A percentile compares a stretch with the other conserved stretches of the same genome.
Conservation (phyloP, 148 eudicot genomes). For the Rhododendron griersonianum region DNA sequence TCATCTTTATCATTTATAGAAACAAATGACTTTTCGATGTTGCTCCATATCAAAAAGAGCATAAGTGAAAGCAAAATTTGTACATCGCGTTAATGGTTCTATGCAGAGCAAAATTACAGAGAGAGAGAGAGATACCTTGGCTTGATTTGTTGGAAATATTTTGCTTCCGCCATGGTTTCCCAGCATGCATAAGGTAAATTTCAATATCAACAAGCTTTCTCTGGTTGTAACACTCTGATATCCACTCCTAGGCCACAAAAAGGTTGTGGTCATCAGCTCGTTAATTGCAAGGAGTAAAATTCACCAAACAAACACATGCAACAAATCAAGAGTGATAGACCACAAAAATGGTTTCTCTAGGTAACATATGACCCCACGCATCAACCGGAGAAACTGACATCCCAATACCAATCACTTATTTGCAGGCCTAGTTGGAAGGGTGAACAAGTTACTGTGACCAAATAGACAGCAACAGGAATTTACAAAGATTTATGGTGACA, state of each 20-base stretch:
- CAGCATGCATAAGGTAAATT: slow-evolving; percentile 74
- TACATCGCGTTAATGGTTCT: neutral
- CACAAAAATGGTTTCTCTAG: neutral
- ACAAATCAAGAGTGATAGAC: neutral
- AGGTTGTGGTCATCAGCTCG: slow-evolving; percentile 18
- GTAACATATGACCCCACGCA: neutral
- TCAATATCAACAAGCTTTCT: slow-evolving; percentile 89
- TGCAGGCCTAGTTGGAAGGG: neutral
- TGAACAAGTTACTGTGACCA: neutral
- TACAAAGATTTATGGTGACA: neutral
- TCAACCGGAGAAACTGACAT: neutral
- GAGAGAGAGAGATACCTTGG: slow-evolving; percentile 43
- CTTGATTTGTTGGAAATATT: slow-evolving; percentile 26
- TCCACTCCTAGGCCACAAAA: slow-evolving; percentile 63
- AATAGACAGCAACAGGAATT: neutral
- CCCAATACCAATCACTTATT: neutral
- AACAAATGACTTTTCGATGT: neutral
- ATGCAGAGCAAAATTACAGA: neutral
- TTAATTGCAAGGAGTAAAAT: neutral
- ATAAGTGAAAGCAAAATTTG: neutral
- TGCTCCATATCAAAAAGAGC: neutral
- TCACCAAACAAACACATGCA: neutral
- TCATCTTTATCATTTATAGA: neutral
- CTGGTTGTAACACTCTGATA: slow-evolving; percentile 66
- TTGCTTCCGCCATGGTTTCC: slow-evolving; percentile 82